phyloP scores from a whole-genome alignment of 1,139 yeast genomes.

The Yamadazyma sp. region DNA sequence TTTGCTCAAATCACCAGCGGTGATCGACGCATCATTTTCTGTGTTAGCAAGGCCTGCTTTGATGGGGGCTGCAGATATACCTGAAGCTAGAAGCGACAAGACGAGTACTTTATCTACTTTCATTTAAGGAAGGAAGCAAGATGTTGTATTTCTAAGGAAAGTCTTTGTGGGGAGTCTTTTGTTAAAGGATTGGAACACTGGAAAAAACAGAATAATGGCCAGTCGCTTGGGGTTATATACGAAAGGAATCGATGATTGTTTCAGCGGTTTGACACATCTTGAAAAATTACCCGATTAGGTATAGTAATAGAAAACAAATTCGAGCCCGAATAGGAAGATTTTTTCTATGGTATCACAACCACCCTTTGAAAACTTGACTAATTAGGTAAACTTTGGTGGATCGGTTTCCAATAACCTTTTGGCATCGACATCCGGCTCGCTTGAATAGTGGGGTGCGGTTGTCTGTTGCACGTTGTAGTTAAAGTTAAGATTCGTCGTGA shows the following conservation, averaged over 20 bases:
- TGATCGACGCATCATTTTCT: slow-evolving; percentile 4
- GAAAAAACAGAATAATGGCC: too few species aligned
- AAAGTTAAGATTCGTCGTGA: too few species aligned
- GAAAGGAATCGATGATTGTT: slow-evolving; percentile 9
- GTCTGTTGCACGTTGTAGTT: too few species aligned
- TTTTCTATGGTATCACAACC: too few species aligned
- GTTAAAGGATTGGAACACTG: not conserved
- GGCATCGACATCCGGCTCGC: too few species aligned
- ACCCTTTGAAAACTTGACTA: too few species aligned
- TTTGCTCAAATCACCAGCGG: slow-evolving; percentile 5
- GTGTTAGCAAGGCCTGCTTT: slow-evolving; percentile 8
- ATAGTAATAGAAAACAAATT: slow-evolving; percentile 11
- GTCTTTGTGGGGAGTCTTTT: not conserved
- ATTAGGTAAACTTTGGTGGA: too few species aligned
- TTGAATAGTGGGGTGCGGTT: too few species aligned
- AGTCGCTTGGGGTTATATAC: slow-evolving; percentile 3
- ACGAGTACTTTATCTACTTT: slow-evolving; percentile 11
- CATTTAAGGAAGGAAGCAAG: slow-evolving; percentile 10
- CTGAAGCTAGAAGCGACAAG: slow-evolving; percentile 11
- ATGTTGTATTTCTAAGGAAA: too few species aligned
- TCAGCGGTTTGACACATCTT: slow-evolving; percentile 11
- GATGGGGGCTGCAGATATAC: slow-evolving; percentile 12
- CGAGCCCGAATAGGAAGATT: slow-evolving; percentile 2
- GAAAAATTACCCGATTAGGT: slow-evolving; percentile 21
- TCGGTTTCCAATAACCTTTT: too few species aligned